Evolutionary conservation across 2,329 filamentous ascomycete genomes (phyloP).

Genomic region (Zymoseptoria ardabiliae): DNA sequence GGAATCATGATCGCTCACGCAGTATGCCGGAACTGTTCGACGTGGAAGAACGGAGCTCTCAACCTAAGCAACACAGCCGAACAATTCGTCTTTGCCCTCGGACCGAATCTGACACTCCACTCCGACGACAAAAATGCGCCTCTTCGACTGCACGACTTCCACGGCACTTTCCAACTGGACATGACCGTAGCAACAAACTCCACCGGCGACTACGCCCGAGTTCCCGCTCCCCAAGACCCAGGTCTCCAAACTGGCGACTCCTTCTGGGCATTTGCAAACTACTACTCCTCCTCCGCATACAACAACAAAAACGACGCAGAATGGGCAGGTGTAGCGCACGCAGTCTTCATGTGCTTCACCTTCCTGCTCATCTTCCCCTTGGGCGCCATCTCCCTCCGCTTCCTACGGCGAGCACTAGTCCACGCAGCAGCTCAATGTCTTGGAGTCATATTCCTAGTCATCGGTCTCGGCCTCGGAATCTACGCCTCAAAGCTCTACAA

Average conservation of each 20-base stretch:
- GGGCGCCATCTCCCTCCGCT: conserved; percentile 32
- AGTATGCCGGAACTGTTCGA: conserved; percentile 34
- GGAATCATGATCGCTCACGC: conserved; percentile 29
- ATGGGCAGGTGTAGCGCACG: conserved; percentile 21
- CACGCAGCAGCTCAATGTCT: conserved; percentile 37
- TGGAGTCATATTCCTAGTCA: conserved; percentile 31
- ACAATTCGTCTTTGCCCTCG: conserved; percentile 39
- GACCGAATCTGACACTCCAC: conserved; percentile 26
- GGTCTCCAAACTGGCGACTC: conserved; percentile 14
- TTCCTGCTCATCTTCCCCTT: conserved; percentile 33
- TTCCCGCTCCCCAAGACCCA: conserved; percentile 29
- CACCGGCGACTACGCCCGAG: conserved; percentile 25
- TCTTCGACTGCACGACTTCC: conserved; percentile 33
- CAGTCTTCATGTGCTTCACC: conserved; percentile 29
- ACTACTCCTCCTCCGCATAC: conserved; percentile 20
- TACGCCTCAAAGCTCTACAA: conserved; percentile 35
- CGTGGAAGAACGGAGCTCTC: conserved; percentile 31
- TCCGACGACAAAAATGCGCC: conserved; percentile 27
- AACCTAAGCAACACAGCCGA: conserved; percentile 27
- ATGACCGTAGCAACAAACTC: conserved; percentile 32
- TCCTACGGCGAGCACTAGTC: conserved; percentile 34
- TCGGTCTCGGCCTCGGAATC: conserved; percentile 37
- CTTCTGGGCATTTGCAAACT: conserved; percentile 21
- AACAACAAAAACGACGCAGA: conserved; percentile 18
- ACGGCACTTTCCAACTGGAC: conserved; percentile 36